phyloP scores from a whole-genome alignment of 192 early-diverging fungal genomes.

The Mycoemilia scoparia region DNA sequence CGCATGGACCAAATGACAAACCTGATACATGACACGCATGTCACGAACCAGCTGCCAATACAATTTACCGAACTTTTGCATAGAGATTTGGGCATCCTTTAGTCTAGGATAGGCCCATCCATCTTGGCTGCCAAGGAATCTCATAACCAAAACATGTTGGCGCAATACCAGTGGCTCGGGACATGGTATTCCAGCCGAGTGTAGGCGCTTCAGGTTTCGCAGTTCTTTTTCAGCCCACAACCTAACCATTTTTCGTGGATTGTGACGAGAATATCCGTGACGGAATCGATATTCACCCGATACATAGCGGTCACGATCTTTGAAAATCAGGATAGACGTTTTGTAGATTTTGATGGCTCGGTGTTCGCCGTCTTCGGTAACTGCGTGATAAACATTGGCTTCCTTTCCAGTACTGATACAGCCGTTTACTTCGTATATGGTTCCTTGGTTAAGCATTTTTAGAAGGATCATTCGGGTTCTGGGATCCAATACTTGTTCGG shows the following conservation, averaged over 20 bases:
- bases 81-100: conserved; percentile 78
- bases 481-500: conserved; percentile 95
- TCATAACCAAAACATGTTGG: conserved; percentile 93
- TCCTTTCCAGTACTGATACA: conserved; percentile 97
- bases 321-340: conserved; percentile 93
- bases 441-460: conserved; percentile 77
- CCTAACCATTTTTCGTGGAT: conserved; percentile 97
- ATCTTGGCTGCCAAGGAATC: conserved; percentile 74
- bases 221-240: conserved; percentile 99
- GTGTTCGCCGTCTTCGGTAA: conserved; percentile 62
- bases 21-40: conserved; percentile 82
- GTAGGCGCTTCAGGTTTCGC: conserved; percentile 87
- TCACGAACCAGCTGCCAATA: conserved; percentile 74
- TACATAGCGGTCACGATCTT: conserved; percentile 95
- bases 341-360: conserved; percentile 96
- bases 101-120: conserved; percentile 89
- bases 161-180: conserved; percentile 73
- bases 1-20: conserved; percentile 86
- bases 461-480: conserved; percentile 93
- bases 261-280: conserved; percentile 82
- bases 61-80: conserved; percentile 45
- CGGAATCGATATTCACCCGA: conserved; percentile 88
- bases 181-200: conserved; percentile 68
- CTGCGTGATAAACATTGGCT: conserved; percentile 96
- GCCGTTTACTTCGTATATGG: conserved; percentile 88